Evolutionary conservation across 2,329 filamentous ascomycete species (phyloP).

Genomic region (Aspergillus pseudotamarii): DNA sequence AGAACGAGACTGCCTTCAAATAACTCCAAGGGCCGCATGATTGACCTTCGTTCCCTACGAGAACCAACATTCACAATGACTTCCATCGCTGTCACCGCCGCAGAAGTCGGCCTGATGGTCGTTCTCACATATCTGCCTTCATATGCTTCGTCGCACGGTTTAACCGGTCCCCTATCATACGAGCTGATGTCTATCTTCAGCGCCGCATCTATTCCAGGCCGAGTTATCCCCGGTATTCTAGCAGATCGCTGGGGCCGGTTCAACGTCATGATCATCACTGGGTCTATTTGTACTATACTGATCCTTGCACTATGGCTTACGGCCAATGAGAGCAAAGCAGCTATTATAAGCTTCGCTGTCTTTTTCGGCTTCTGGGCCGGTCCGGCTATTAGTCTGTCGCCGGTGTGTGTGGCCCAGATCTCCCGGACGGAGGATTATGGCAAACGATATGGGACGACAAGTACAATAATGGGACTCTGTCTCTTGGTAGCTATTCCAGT

Average conservation of each 20-base stretch:
- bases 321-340: conserved; percentile 13
- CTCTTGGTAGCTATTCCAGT: conserved; percentile 27
- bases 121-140: conserved; percentile 24
- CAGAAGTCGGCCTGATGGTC: conserved; percentile 23
- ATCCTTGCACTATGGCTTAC: conserved; percentile 30
- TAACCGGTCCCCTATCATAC: conserved; percentile 16
- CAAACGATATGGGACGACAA: conserved; percentile 26
- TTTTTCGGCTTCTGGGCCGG: conserved; percentile 29
- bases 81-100: conserved; percentile 18
- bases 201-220: conserved; percentile 21
- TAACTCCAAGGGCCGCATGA: neutral
- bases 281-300: conserved; percentile 22
- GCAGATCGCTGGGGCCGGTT: conserved; percentile 29
- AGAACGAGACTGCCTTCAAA: conserved; percentile 18
- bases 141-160: conserved; percentile 18
- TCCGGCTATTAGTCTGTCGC: conserved; percentile 29
- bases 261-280: conserved; percentile 28
- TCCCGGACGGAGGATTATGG: conserved; percentile 32
- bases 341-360: conserved; percentile 27
- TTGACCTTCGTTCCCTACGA: conserved; percentile 17
- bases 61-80: conserved; percentile 19
- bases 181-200: conserved; percentile 25
- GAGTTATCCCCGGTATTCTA: conserved; percentile 28
- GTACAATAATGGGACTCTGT: conserved; percentile 18
- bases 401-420: conserved; percentile 34